Evolutionary conservation across 139 green algal genomes (phyloP).

Genomic region (Dunaliella primolecta): DNA sequence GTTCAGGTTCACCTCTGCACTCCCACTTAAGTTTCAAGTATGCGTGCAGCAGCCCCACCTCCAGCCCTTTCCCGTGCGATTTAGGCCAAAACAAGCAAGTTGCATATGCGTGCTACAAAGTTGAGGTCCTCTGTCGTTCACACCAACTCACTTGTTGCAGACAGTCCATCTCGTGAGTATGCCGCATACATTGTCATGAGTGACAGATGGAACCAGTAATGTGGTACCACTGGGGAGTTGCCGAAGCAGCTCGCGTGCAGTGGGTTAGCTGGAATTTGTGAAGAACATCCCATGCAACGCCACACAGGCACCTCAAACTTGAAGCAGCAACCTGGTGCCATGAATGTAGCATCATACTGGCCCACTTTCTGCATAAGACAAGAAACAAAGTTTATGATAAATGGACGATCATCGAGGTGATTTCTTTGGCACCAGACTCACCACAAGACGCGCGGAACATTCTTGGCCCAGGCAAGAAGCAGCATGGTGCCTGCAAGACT

Average conservation of each 20-base stretch:
- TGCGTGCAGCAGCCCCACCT: too few relatives aligned
- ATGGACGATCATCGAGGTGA: background rate
- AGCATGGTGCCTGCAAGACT: background rate
- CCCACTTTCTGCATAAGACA: background rate
- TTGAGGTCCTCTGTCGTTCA: background rate
- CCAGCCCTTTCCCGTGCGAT: too few relatives aligned
- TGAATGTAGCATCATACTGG: background rate
- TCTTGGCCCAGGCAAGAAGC: background rate
- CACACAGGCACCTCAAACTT: too few relatives aligned
- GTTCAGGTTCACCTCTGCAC: background rate
- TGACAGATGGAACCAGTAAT: too few relatives aligned
- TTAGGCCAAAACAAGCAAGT: background rate
- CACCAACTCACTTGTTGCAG: background rate
- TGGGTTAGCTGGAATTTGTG: too few relatives aligned
- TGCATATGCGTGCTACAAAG: background rate
- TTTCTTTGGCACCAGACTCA: background rate
- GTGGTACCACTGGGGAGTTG: too few relatives aligned
- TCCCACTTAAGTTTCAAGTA: background rate
- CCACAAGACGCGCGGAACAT: background rate
- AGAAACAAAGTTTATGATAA: background rate
- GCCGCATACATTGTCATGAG: too few relatives aligned
- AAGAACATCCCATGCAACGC: too few relatives aligned
- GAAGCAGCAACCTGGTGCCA: background rate
- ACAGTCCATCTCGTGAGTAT: background rate
- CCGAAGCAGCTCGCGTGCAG: too few relatives aligned